Evolutionary conservation across 2,329 filamentous ascomycete genomes (phyloP), one percentile per base, ranked within the genome.

Genomic region (Aureobasidium sp.): DNA sequence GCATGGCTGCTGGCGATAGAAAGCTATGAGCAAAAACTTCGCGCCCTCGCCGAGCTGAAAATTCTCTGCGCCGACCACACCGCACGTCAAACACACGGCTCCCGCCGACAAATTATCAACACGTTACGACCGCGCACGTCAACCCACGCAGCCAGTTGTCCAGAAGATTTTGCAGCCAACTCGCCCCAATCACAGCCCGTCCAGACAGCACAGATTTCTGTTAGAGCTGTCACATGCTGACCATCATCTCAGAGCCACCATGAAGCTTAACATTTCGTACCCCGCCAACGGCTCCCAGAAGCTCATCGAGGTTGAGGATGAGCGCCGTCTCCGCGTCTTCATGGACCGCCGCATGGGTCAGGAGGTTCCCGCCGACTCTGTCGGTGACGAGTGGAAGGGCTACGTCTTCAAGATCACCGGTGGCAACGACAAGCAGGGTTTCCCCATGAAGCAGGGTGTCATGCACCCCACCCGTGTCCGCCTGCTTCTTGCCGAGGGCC

Each of bases 341-440:
- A 90, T 95, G 86, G 93, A 97, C 77, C 90, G 90, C 83, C 88
- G 88, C 78, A 93, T 93, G 88, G 88, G 88, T 71, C 83, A 85
- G 70, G 88, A 96, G 80, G 88, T 98, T 68, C 78, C 87, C 67
- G 93, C 86, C 70, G 94, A 98, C 80, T 86, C 85, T 72, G 83
- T 98, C 70, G 93, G 93, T 71, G 90, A 97, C 73, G 93, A 98
- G 80, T 98, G 95, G 88, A 96, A 96, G 84, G 93, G 93, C 77
- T 98, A 98, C 83, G 85, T 98, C 80, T 90, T 98, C 86, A 86
- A 84, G 74, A 97, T 98, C 81, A 98, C 93, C 70, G 94, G 93
- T 72, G 93, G 94, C 74, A 98, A 98, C 87, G 93, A 98, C 88
- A 98, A 98, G 89, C 94, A 98, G 83, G 93, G 93, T 81, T 98